Evolutionary conservation across 2,329 filamentous ascomycete genomes (phyloP).

Genomic region (Exophiala sp.): DNA sequence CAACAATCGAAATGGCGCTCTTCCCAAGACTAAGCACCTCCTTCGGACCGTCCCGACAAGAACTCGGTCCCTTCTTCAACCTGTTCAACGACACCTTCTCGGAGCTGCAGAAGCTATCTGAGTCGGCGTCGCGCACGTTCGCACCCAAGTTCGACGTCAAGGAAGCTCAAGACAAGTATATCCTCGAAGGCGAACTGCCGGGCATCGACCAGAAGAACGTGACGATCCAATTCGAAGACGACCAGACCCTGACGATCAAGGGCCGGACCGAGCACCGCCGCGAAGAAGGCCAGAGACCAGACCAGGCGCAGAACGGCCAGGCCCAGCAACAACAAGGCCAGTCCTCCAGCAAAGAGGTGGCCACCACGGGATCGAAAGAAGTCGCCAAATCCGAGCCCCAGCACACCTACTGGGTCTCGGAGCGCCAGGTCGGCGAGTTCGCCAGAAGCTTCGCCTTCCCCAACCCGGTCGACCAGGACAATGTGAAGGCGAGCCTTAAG

Average conservation of each 20-base stretch:
- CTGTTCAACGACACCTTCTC: constrained; percentile 29
- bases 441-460: constrained; percentile 56
- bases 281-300: constrained; percentile 23
- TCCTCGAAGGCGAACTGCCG: constrained; percentile 47
- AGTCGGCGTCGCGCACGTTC: constrained; percentile 31
- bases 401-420: constrained; percentile 53
- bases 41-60: constrained; percentile 17
- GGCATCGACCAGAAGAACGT: constrained; percentile 44
- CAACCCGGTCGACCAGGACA: constrained; percentile 51
- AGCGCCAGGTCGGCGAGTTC: constrained; percentile 56
- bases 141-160: constrained; percentile 45
- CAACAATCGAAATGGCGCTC: constrained; percentile 20
- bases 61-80: constrained; percentile 22
- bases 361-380: constrained; percentile 24
- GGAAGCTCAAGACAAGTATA: constrained; percentile 41
- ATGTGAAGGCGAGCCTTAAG: constrained; percentile 57
- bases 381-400: constrained; percentile 32
- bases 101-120: constrained; percentile 27
- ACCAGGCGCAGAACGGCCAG: constrained; percentile 4
- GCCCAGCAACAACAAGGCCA: constrained; percentile 11
- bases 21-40: constrained; percentile 18
- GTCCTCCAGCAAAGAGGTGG: constrained; percentile 28
- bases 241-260: constrained; percentile 43
- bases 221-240: constrained; percentile 44
- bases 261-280: constrained; percentile 39